Conservation (phyloP, 495 filamentous ascomycete species). For the Penicillium argentinense region DNA sequence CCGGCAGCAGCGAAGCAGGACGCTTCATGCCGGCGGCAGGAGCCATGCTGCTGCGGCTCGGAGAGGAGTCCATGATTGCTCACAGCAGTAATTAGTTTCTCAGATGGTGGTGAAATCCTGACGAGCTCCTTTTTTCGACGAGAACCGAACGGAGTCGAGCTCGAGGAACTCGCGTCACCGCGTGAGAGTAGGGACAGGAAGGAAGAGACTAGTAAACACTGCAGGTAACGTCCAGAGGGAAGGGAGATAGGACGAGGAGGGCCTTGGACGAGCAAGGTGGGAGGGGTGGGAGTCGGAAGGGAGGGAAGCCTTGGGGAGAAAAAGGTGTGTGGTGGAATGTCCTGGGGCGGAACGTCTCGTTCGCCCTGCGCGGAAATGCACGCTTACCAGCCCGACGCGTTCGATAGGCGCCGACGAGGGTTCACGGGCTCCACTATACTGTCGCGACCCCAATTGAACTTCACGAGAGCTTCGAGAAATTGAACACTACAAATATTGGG, state of each 20-base stretch:
- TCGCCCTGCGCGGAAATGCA: conserved; percentile 47
- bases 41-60: conserved; percentile 37
- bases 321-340: conserved; percentile 45
- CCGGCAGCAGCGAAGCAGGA: conserved; percentile 78
- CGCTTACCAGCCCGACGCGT: conserved; percentile 51
- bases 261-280: neutral
- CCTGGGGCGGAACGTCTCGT: conserved; percentile 39
- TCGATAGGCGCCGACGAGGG: conserved; percentile 45
- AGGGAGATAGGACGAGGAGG: neutral
- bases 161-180: conserved; percentile 29
- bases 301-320: conserved; percentile 31
- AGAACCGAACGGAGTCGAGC: conserved; percentile 18
- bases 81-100: neutral
- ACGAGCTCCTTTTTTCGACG: conserved; percentile 14
- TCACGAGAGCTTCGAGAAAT: too few relatives aligned
- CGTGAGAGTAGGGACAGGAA: conserved; percentile 10
- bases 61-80: conserved; percentile 46
- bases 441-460: too few relatives aligned
- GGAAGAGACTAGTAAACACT: conserved; percentile 1
- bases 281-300: conserved; percentile 14
- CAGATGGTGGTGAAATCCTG: conserved; percentile 5
- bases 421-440: conserved; percentile 40
- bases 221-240: conserved; percentile 5
- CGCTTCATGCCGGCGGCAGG: conserved; percentile 69
- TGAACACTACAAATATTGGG: too few relatives aligned